Evolutionary conservation across 2,329 filamentous ascomycete species (phyloP).

Genomic region (Fusarium brachygibbosum): DNA sequence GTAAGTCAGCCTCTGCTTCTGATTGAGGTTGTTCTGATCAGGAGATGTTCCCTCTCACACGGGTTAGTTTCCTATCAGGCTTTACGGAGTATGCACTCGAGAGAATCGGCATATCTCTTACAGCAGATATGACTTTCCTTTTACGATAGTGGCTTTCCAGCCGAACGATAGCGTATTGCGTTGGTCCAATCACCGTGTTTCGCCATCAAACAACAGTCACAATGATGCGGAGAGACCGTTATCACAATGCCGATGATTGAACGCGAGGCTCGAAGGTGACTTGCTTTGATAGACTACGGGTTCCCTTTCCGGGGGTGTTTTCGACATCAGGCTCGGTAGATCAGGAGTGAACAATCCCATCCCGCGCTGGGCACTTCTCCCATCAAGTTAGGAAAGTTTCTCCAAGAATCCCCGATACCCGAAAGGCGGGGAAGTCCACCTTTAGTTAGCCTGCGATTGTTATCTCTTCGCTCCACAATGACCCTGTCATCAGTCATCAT

Average conservation of each 20-base stretch:
- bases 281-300: background rate
- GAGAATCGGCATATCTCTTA: background rate
- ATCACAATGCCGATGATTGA: no score
- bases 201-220: background rate
- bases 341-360: no score
- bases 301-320: background rate
- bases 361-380: background rate
- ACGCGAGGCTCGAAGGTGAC: no score
- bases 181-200: background rate
- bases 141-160: background rate
- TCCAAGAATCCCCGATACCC: constrained; percentile 19
- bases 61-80: no score
- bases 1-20: background rate
- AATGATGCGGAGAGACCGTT: constrained; percentile 5
- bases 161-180: background rate
- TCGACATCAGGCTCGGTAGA: no score
- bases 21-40: background rate
- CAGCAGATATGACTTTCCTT: constrained; percentile 36
- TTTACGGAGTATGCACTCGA: background rate
- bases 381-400: constrained; percentile 26
- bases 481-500: background rate
- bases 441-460: background rate
- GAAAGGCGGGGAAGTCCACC: constrained; percentile 20
- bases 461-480: constrained; percentile 1
- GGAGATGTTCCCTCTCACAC: no score